Percentiles rank a stretch among this genome's conserved stretches.
Conservation (phyloP, 2,329 filamentous ascomycete genomes). For the Aspergillus tanneri region DNA sequence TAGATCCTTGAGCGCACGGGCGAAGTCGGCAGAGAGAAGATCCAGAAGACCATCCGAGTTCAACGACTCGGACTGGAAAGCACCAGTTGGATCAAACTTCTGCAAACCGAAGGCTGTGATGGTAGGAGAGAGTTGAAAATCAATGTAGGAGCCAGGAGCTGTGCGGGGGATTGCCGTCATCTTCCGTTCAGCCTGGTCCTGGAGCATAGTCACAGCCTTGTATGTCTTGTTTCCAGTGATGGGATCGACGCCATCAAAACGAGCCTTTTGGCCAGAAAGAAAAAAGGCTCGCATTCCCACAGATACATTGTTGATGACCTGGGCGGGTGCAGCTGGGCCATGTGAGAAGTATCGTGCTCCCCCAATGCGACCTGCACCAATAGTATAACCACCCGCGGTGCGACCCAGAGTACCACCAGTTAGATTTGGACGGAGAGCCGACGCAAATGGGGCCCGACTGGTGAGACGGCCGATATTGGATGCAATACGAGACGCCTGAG, state of each 20-base stretch:
- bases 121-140: conserved; percentile 84
- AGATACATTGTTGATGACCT: conserved; percentile 94
- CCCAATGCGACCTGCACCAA: conserved; percentile 66
- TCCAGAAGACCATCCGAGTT: conserved; percentile 83
- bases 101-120: conserved; percentile 72
- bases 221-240: conserved; percentile 73
- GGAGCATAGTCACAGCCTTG: conserved; percentile 70
- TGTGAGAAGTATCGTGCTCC: conserved; percentile 88
- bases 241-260: conserved; percentile 74
- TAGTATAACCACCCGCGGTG: conserved; percentile 83
- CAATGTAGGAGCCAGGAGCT: conserved; percentile 75
- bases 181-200: conserved; percentile 69
- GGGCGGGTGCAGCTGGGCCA: conserved; percentile 76
- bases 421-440: conserved; percentile 83
- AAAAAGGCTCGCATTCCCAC: conserved; percentile 88
- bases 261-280: conserved; percentile 83
- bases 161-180: conserved; percentile 56
- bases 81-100: conserved; percentile 24
- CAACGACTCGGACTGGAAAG: conserved; percentile 59
- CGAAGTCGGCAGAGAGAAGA: conserved; percentile 82
- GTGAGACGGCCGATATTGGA: conserved; percentile 62
- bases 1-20: conserved; percentile 79
- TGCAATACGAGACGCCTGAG: conserved; percentile 57
- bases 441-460: conserved; percentile 80
- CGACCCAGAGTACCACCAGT: conserved; percentile 83